Evolutionary conservation across 2,329 filamentous ascomycete genomes (phyloP).

Genomic region (Cladosporium sp.): DNA sequence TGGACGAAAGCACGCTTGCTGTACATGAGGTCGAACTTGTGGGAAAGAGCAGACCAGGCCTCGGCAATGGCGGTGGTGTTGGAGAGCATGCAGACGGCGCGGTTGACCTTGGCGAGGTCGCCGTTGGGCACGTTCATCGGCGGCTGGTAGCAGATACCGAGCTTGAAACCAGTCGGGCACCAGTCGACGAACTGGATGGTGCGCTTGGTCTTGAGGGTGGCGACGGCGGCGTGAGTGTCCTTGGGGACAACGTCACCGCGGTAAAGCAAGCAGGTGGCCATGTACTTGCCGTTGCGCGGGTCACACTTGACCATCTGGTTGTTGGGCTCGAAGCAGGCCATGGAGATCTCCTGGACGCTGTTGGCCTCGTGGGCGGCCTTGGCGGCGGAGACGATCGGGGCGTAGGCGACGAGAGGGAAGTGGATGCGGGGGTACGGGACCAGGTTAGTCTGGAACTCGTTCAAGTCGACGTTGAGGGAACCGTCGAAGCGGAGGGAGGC

Average conservation of each 20-base stretch:
- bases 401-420: slow-evolving; percentile 96
- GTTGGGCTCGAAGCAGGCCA: slow-evolving; percentile 99
- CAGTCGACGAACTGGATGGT: slow-evolving; percentile 99
- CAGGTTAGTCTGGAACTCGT: slow-evolving; percentile 99
- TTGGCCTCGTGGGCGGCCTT: slow-evolving; percentile 98
- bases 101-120: slow-evolving; percentile 95
- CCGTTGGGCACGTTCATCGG: slow-evolving; percentile 94
- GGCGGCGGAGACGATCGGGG: slow-evolving; percentile 88
- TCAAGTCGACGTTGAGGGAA: slow-evolving; percentile 97
- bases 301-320: slow-evolving; percentile 99
- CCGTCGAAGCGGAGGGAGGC: slow-evolving; percentile 98
- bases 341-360: slow-evolving; percentile 97
- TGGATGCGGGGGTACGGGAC: slow-evolving; percentile 98
- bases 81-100: slow-evolving; percentile 98
- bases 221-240: slow-evolving; percentile 87
- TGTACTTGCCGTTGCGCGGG: slow-evolving; percentile 98
- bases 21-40: slow-evolving; percentile 99
- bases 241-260: slow-evolving; percentile 97
- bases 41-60: slow-evolving; percentile 92
- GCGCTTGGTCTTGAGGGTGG: slow-evolving; percentile 97
- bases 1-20: slow-evolving; percentile 99
- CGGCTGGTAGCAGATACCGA: slow-evolving; percentile 99
- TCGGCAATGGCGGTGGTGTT: slow-evolving; percentile 99
- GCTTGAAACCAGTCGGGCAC: slow-evolving; percentile 99
- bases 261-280: slow-evolving; percentile 98